These are phyloP conservation scores for Pezicula rhizophila DNA, from an alignment of 2,329 filamentous ascomycete genomes.

Conservation along the genomic window DNA sequence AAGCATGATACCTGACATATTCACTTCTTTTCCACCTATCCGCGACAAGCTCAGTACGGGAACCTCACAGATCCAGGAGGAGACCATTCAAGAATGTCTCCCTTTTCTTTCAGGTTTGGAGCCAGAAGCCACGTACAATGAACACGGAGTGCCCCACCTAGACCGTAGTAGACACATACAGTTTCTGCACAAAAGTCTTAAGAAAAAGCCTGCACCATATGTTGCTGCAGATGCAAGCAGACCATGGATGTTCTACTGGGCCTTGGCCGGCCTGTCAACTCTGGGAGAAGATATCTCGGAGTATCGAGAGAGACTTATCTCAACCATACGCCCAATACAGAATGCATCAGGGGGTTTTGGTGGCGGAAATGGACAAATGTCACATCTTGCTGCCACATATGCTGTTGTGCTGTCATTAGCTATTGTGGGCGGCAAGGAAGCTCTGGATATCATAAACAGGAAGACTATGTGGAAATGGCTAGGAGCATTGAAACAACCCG, in stretches of 20 bases:
- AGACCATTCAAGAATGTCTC: slow-evolving; percentile 62
- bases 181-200: slow-evolving; percentile 56
- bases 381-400: slow-evolving; percentile 86
- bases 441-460: slow-evolving; percentile 72
- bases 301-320: slow-evolving; percentile 64
- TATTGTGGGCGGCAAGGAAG: slow-evolving; percentile 69
- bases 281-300: slow-evolving; percentile 65
- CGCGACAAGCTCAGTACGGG: slow-evolving; percentile 60
- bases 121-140: slow-evolving; percentile 51
- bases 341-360: slow-evolving; percentile 82
- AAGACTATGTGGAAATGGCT: slow-evolving; percentile 88
- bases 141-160: slow-evolving; percentile 68
- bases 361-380: slow-evolving; percentile 84
- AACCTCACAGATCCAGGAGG: slow-evolving; percentile 62
- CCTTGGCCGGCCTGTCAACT: slow-evolving; percentile 65
- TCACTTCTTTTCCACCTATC: slow-evolving; percentile 54
- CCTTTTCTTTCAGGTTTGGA: slow-evolving; percentile 56
- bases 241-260: slow-evolving; percentile 96
- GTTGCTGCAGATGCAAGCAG: slow-evolving; percentile 76
- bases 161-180: slow-evolving; percentile 53
- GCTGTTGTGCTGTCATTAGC: slow-evolving; percentile 73
- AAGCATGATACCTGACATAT: slow-evolving; percentile 46
- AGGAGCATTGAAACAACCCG: slow-evolving; percentile 74
- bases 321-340: slow-evolving; percentile 76
- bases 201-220: slow-evolving; percentile 62